phyloP scores from a whole-genome alignment of 2,329 filamentous ascomycete genomes.

The Clarireedia sp. region DNA sequence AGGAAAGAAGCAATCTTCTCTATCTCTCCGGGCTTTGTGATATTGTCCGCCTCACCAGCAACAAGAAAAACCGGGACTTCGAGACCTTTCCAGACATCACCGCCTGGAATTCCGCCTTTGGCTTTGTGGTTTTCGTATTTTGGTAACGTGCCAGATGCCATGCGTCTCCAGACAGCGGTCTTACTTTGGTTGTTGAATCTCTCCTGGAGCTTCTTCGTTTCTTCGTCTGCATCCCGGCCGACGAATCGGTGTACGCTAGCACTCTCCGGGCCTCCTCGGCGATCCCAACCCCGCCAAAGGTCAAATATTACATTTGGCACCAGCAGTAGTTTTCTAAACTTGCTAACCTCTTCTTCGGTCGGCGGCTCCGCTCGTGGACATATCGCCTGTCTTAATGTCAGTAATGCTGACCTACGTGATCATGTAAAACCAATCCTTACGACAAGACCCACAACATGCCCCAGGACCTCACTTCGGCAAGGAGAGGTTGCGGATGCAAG shows the following conservation, averaged over 20 bases:
- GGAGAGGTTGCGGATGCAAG: conserved; percentile 50
- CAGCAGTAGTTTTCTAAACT: conserved; percentile 51
- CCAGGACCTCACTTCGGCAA: conserved; percentile 44
- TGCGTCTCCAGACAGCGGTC: conserved; percentile 63
- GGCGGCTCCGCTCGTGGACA: conserved; percentile 67
- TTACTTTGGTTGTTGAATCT: conserved; percentile 76
- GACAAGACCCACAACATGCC: conserved; percentile 66
- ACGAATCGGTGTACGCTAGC: conserved; percentile 72
- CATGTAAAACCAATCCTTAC: conserved; percentile 29
- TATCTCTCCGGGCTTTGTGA: conserved; percentile 67
- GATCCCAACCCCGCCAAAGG: conserved; percentile 69
- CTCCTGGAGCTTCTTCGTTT: conserved; percentile 60
- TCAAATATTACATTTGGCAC: conserved; percentile 69
- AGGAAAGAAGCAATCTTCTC: conserved; percentile 52
- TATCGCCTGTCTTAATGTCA: conserved; percentile 39
- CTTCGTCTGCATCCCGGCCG: conserved; percentile 54
- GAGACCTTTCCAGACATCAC: conserved; percentile 64
- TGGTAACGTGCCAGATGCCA: conserved; percentile 66
- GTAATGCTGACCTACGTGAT: neutral
- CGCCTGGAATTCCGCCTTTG: conserved; percentile 58
- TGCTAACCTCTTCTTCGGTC: conserved; percentile 41
- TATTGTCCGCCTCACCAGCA: conserved; percentile 65
- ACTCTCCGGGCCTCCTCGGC: conserved; percentile 69
- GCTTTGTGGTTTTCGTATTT: conserved; percentile 45
- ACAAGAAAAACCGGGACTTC: conserved; percentile 70